Evolutionary conservation across 257 asterid genomes (phyloP).

Genomic region (Cruciata laevipes): DNA sequence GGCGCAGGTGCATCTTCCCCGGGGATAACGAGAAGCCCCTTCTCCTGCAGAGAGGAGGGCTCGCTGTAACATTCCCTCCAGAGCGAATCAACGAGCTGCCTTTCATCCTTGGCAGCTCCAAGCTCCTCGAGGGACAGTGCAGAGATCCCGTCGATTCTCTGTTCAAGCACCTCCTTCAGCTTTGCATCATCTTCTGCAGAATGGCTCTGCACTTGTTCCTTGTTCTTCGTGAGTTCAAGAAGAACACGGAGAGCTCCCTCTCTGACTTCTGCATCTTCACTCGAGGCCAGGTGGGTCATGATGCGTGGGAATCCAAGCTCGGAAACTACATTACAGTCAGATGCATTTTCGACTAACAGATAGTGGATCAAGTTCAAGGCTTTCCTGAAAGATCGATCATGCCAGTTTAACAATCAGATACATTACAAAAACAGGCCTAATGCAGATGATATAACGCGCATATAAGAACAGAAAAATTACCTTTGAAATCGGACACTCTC

Average conservation of each 20-base stretch:
- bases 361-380: slow-evolving; percentile 73
- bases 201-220: slow-evolving; percentile 17
- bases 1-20: slow-evolving; percentile 89
- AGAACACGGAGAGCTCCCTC: slow-evolving; percentile 83
- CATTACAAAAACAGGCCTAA: not conserved
- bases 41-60: slow-evolving; percentile 67
- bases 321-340: slow-evolving; percentile 45
- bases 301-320: slow-evolving; percentile 68
- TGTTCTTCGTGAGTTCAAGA: slow-evolving; percentile 51
- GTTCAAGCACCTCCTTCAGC: slow-evolving; percentile 58
- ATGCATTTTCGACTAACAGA: slow-evolving; percentile 44
- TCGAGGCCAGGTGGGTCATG: slow-evolving; percentile 66
- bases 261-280: slow-evolving; percentile 64
- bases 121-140: slow-evolving; percentile 68
- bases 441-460: not conserved
- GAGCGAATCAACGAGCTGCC: slow-evolving; percentile 71
- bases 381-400: slow-evolving; percentile 50
- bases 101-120: slow-evolving; percentile 73
- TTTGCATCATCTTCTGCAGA: slow-evolving; percentile 44
- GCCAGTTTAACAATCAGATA: not conserved
- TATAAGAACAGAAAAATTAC: slow-evolving; percentile 19
- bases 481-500: slow-evolving; percentile 68
- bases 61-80: slow-evolving; percentile 58
- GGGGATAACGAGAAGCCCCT: slow-evolving; percentile 60
- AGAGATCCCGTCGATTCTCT: slow-evolving; percentile 50